These are phyloP conservation scores for Thinopyrum obtusiflorum DNA, from an alignment of 202 grass and related monocot species.

Conservation along the genomic window DNA sequence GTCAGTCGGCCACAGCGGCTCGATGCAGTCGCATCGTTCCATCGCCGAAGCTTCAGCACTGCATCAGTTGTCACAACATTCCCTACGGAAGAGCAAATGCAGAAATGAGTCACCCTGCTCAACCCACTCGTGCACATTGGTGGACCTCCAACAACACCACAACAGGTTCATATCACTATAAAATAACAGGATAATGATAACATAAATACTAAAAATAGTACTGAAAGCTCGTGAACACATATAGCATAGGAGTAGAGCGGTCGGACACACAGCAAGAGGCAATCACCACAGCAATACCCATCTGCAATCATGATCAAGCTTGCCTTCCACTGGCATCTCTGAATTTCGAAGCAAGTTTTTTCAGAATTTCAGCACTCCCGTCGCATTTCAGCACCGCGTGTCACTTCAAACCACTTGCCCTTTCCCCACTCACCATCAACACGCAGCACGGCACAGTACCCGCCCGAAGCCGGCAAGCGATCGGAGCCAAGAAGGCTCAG, in stretches of 20 bases:
- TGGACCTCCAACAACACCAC: background rate
- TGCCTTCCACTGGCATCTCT: background rate
- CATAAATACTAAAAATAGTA: background rate
- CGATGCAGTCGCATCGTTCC: slow-evolving; percentile 94
- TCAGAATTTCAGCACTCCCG: background rate
- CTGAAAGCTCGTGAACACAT: background rate
- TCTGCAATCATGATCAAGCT: background rate
- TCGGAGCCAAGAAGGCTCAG: background rate
- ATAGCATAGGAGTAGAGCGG: background rate
- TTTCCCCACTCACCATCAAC: background rate
- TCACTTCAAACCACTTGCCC: background rate
- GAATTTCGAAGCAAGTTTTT: background rate
- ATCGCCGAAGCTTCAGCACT: slow-evolving; percentile 32
- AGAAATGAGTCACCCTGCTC: background rate
- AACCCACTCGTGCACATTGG: background rate
- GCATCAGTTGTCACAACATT: slow-evolving; percentile 41
- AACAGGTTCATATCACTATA: background rate
- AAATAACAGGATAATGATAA: background rate
- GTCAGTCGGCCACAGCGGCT: slow-evolving; percentile 75
- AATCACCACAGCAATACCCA: too few relatives aligned
- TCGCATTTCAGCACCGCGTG: background rate
- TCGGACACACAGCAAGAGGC: background rate
- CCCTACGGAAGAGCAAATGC: slow-evolving; percentile 22
- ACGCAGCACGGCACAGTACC: background rate
- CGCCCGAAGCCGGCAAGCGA: background rate